phyloP scores from a whole-genome alignment of 148 eudicot genomes.

The Rhododendron simsii region DNA sequence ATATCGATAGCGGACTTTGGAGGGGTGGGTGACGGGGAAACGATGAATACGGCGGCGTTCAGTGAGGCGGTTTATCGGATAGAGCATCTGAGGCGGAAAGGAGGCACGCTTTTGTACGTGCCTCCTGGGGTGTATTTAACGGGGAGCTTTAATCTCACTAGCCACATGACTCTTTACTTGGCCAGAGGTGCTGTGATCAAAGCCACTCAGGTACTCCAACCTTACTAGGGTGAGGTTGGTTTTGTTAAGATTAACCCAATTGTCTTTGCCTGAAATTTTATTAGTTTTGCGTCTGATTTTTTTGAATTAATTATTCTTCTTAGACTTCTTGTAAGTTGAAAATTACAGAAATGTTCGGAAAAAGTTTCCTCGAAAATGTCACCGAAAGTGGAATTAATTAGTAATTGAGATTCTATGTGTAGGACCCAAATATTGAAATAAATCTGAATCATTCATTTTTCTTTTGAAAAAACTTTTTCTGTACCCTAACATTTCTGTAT shows the following conservation, averaged over 20 bases:
- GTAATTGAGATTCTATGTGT: no score
- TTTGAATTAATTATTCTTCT: not conserved
- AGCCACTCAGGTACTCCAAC: slow-evolving; percentile 61
- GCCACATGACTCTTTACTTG: slow-evolving; percentile 86
- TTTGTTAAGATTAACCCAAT: not conserved
- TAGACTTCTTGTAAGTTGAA: no score
- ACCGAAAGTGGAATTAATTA: no score
- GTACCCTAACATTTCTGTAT: no score
- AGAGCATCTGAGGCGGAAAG: slow-evolving; percentile 49
- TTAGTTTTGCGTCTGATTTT: not conserved
- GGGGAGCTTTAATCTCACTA: slow-evolving; percentile 66
- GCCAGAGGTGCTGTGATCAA: slow-evolving; percentile 76
- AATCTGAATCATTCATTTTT: no score
- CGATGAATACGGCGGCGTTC: slow-evolving; percentile 81
- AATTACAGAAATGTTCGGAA: no score
- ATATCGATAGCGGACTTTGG: slow-evolving; percentile 81
- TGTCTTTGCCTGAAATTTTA: not conserved
- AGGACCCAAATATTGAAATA: no score
- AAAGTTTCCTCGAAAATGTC: no score
- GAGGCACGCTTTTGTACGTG: slow-evolving; percentile 63
- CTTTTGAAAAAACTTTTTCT: no score
- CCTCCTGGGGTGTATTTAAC: slow-evolving; percentile 84
- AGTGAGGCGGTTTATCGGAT: slow-evolving; percentile 62
- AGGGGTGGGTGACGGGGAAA: slow-evolving; percentile 81
- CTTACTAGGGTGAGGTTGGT: not conserved